Evolutionary conservation across 2,329 filamentous ascomycete genomes (phyloP), one percentile per base, ranked within the genome.

Genomic region (Aspergillus felis): DNA sequence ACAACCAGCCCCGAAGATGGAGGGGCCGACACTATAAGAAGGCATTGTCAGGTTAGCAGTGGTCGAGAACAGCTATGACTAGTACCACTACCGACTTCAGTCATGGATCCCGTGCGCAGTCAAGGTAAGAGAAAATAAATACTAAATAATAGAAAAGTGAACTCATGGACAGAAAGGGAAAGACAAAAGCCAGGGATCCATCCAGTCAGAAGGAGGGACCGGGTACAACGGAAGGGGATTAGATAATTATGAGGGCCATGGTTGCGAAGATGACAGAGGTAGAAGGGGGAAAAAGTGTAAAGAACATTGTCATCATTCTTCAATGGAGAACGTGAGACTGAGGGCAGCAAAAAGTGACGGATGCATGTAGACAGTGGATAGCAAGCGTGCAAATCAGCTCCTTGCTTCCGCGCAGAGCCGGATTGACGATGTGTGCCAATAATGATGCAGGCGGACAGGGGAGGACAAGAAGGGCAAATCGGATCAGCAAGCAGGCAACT

Each of bases 211-310:
- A 56, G 35, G 53, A 58, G 54, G 41, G 54, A 24, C 66, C 67
- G 69, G 67, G 64, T 70, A 55, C 59, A 57, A 55, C 60, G 62
- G 62, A 60, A 64, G 55, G 14, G 57, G 58, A 57, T 65, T 63
- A 63, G 59, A 63, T 61, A 61, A 64, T 64, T 52, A 51, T 51
- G 53, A 55, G 8, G 56, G 52, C 50, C 53, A 54, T 28, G 32
- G 4, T 6, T 14, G 29, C 14, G 56, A 53, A 50, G 50, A 55
- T 17, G 44, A 41, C 47, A 49, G n/a, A 27, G 10, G 27, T 6
- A 12, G 20, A 49, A 27, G 32, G 10, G 17, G 10, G 22, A 25
- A 48, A 54, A 35, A 51, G 44, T 44, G 50, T 22, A 32, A 44
- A 32, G 32, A 49, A 58, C 25, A 60, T 52, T 4, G 25, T 25